Base-by-base conservation (phyloP, 192 early-diverging fungal genomes). In the Phlyctochytrium arcticum region DNA sequence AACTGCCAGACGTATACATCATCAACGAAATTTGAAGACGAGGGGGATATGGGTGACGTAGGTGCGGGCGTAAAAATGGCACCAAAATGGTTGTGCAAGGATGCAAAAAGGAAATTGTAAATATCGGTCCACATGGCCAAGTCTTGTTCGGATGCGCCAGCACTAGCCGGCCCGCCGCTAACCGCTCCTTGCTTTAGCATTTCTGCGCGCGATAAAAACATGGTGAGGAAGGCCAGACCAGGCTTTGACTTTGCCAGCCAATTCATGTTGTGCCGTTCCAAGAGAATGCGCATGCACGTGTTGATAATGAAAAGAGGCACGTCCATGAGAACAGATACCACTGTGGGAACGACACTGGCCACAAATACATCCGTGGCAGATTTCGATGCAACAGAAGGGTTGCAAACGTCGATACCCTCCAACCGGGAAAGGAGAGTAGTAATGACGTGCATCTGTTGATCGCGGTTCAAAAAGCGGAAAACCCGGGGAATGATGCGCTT, bases 1-100 rank as follows among this genome's bases (percentile, higher is more conserved):
- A 99, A 99, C 68, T 97, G 95, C 96, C 96, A 99, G 17, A 97
- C 90, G 67, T 95, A 92, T 30, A 92, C 80, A 70, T 98, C 94
- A 69, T 92, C 86, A 6, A 66, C 65, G 54, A 56, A 37, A 32
- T 46, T 59, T 65, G 63, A 55, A 62, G 50, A 64, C 67, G 65
- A 9, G 60, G 46, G 47, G 54, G 61, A 56, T 51, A 69, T 36
- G 50, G 17, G 17, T 9, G 42, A 10, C 10, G 29, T 34, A n/a
- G 44, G 21, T 12, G 46, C 7, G 23, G 53, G 35, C 17, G 92
- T 87, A 70, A 98, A 98, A n/a, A 98, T 60, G 27, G 80, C 62
- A 8, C 82, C 73, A 61, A 96, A 89, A 49, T 89, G 79, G 10
- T 79, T 83, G 62, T 90, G 85, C 53, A 98, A 72, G 36, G 84